Evolutionary conservation across 129 eudicot species (phyloP), one percentile per base, ranked within the genome.

Genomic region (Arctium lappa): DNA sequence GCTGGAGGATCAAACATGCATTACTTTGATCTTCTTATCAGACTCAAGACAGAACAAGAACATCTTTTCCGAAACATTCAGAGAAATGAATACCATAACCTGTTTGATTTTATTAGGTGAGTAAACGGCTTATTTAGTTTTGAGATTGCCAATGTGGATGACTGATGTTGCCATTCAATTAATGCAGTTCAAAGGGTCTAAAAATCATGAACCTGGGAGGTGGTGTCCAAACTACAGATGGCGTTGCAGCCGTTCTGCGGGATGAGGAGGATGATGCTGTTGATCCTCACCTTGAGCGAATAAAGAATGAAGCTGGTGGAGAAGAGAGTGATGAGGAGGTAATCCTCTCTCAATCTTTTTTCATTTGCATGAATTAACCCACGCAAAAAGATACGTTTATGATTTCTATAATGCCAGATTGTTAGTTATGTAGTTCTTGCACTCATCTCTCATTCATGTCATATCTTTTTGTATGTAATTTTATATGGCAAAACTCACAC

Each of bases 1-100:
- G 98, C 97, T 85, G 98, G 97, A 72, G 97, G 97, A 31, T 89
- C 98, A 70, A 95, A 93, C 83, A 95, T 95, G 98, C 98, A 95
- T 78, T 95, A 95, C 88, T 95, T 95, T 77, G 98, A 95, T 83
- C 94, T 95, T 84, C 91, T 91, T 48, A 83, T 95, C 56, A 91
- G 90, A 78, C 92, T 95, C 68, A 95, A 93, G 88, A 89, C 97
- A 72, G 98, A 95, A 81, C 97, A 92, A 84, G 98, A 95, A 83
- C 98, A 95, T 86, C 94, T 95, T 27, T 95, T 95, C 87, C 93
- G 98, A 22, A 95, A 95, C 85, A 93, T 95, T 48, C 98, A 95
- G 92, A 95, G 98, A 89, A 95, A 86, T 84, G 98, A 95, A 84
- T 95, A 95, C 81, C 94, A 91, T 75, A 91, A 87, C 78, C 91